These are phyloP conservation scores for Erysimum cheiranthoides DNA, from an alignment of 345 rosid species.

Conservation along the genomic window DNA sequence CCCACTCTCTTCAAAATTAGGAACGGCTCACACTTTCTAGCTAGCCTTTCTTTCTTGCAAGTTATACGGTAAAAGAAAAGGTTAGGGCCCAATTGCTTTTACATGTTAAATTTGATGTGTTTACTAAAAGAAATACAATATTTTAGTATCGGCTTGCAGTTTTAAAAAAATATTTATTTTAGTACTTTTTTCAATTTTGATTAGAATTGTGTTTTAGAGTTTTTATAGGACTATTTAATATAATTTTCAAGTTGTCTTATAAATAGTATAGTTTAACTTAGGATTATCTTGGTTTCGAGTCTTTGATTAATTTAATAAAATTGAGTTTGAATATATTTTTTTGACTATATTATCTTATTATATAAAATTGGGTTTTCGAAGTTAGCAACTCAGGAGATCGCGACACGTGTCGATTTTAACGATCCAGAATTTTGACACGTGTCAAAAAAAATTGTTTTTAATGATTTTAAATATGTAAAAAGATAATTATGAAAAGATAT, in stretches of 20 bases:
- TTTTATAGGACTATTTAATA: neutral
- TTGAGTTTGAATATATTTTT: neutral
- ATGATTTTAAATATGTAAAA: no score
- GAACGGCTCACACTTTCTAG: conserved; percentile 41
- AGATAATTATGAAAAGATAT: no score
- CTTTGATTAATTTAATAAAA: neutral
- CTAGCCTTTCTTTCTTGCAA: conserved; percentile 38
- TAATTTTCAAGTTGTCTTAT: neutral
- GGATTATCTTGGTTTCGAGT: neutral
- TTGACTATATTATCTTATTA: no score
- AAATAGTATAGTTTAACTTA: neutral
- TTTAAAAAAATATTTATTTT: neutral
- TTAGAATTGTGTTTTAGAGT: neutral
- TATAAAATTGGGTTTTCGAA: no score
- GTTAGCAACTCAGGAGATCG: no score
- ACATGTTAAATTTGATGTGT: neutral
- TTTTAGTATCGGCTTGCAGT: neutral
- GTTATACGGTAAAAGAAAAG: conserved; percentile 34
- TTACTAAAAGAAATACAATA: neutral
- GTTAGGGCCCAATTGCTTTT: neutral
- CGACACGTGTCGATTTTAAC: no score
- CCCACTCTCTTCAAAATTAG: conserved; percentile 18
- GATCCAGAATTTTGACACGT: no score
- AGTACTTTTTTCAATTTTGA: neutral
- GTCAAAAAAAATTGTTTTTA: no score